Conservation (phyloP, 2,329 filamentous ascomycete genomes). For the Huntiella omanensis region DNA sequence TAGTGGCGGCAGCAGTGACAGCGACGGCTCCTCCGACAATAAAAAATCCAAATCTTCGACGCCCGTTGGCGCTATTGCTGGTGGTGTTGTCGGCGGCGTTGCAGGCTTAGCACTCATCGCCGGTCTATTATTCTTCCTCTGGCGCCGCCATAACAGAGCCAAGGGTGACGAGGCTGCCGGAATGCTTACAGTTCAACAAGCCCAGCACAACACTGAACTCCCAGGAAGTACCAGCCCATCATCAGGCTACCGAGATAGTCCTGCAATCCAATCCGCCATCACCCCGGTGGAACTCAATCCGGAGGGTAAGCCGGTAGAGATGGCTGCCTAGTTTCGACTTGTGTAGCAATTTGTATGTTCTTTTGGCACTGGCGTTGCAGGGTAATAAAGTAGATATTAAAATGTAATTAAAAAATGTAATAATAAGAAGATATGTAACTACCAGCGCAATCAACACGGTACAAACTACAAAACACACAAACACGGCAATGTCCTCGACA, state of each 20-base stretch:
- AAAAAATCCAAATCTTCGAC: conserved; percentile 12
- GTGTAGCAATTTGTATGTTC: background rate
- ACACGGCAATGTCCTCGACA: background rate
- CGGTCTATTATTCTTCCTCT: conserved; percentile 22
- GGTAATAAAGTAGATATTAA: background rate
- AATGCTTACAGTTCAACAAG: too few relatives aligned
- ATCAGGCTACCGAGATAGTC: too few relatives aligned
- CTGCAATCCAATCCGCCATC: too few relatives aligned
- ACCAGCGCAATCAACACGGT: background rate
- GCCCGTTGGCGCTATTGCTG: conserved; percentile 19
- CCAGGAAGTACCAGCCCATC: too few relatives aligned
- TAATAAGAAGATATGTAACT: background rate
- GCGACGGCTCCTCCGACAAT: background rate
- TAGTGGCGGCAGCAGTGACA: background rate
- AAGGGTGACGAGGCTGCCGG: too few relatives aligned
- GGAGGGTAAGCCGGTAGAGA: too few relatives aligned
- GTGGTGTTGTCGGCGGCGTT: conserved; percentile 15
- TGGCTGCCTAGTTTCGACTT: too few relatives aligned
- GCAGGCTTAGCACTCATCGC: conserved; percentile 23
- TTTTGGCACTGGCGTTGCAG: background rate
- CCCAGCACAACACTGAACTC: too few relatives aligned
- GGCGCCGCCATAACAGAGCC: conserved; percentile 18
- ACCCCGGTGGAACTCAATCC: too few relatives aligned
- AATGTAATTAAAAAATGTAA: background rate
- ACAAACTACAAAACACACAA: conserved; percentile 1